A percentile compares a stretch with the other conserved stretches of the same genome.
Conservation (phyloP, 2,329 filamentous ascomycete species). For the Fusarium sarcochroum region DNA sequence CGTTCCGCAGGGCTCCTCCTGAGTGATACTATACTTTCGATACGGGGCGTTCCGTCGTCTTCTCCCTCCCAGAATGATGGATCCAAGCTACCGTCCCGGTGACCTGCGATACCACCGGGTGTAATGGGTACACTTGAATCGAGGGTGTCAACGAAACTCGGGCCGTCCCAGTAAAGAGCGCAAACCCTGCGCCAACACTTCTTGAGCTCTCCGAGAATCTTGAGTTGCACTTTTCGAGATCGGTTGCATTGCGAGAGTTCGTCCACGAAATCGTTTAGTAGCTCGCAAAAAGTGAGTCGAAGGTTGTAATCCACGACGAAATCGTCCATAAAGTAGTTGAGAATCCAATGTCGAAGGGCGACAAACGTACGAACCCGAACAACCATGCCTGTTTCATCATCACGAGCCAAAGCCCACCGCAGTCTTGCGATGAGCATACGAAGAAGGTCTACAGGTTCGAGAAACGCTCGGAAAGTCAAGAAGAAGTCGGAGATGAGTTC, state of each 20-base stretch:
- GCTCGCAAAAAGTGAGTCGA: conserved; percentile 82
- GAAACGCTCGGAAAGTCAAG: conserved; percentile 90
- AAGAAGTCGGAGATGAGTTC: conserved; percentile 98
- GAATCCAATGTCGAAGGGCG: conserved; percentile 94
- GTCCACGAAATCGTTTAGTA: conserved; percentile 78
- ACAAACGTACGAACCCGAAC: conserved; percentile 98
- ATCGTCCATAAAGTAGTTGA: conserved; percentile 98
- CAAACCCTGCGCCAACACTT: conserved; percentile 97
- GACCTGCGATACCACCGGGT: conserved; percentile 80
- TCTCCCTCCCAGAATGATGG: conserved; percentile 68
- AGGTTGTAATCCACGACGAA: conserved; percentile 84
- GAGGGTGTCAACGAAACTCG: conserved; percentile 74
- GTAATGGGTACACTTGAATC: conserved; percentile 76
- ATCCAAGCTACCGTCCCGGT: conserved; percentile 68
- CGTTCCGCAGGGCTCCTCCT: conserved; percentile 43
- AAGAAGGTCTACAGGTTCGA: conserved; percentile 82
- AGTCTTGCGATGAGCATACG: conserved; percentile 88
- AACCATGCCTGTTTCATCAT: conserved; percentile 89
- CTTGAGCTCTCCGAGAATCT: conserved; percentile 94
- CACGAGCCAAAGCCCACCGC: conserved; percentile 85
- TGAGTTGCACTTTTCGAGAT: conserved; percentile 72
- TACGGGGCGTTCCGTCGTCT: conserved; percentile 60
- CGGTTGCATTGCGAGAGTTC: conserved; percentile 64
- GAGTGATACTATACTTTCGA: conserved; percentile 58
- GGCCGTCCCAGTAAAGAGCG: conserved; percentile 87